Evolutionary conservation across 805 yeast genomes (phyloP).

Genomic region (Metschnikowia continentalis): DNA sequence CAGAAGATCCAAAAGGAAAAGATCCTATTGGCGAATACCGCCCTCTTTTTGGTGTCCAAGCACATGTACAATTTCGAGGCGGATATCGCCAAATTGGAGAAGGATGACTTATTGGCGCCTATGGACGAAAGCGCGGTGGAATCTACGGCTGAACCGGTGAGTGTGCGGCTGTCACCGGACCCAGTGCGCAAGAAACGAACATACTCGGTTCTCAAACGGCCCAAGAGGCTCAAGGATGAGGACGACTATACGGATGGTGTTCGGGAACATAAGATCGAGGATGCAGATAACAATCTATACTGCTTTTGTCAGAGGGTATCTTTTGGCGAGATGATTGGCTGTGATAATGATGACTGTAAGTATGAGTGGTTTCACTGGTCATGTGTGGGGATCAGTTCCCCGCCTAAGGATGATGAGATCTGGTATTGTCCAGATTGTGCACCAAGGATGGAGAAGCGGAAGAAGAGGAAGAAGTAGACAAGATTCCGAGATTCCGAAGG

Average conservation of each 20-base stretch:
- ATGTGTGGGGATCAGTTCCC: constrained; percentile 85
- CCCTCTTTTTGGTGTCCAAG: constrained; percentile 69
- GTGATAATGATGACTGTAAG: constrained; percentile 86
- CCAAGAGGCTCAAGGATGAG: constrained; percentile 15
- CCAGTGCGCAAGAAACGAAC: constrained; percentile 17
- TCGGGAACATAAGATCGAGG: constrained; percentile 23
- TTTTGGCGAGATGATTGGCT: constrained; percentile 94
- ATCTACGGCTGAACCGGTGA: constrained; percentile 8
- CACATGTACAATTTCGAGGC: constrained; percentile 70
- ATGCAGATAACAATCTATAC: constrained; percentile 46
- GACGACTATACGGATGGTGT: constrained; percentile 13
- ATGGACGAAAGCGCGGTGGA: constrained; percentile 25
- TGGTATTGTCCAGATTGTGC: constrained; percentile 93
- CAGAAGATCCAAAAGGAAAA: constrained; percentile 71
- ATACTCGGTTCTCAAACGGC: constrained; percentile 15
- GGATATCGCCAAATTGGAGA: constrained; percentile 70
- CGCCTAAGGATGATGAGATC: constrained; percentile 73
- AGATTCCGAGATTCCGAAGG: background rate
- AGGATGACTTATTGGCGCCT: constrained; percentile 74
- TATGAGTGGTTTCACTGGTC: constrained; percentile 96
- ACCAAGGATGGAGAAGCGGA: constrained; percentile 43
- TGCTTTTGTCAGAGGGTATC: constrained; percentile 94
- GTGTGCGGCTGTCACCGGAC: constrained; percentile 15
- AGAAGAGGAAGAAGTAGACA: constrained; percentile 35
- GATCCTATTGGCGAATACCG: constrained; percentile 74